A percentile compares a stretch with the other conserved stretches of the same genome.
Evolutionary conservation across 192 early-diverging fungal genomes (phyloP).

Genomic region (Dissophora ornata): DNA sequence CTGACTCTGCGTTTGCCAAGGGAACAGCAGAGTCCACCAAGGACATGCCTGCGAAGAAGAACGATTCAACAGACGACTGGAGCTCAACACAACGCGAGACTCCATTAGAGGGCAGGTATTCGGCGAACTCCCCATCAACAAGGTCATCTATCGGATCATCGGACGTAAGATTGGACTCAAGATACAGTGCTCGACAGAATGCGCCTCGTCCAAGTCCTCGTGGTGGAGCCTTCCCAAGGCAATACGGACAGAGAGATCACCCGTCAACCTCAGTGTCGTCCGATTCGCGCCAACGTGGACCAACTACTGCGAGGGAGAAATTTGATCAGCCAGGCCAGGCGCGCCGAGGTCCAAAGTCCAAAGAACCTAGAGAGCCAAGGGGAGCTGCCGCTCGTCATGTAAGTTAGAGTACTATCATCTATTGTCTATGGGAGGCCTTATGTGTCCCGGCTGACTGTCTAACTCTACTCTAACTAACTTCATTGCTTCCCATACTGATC

Average conservation of each 20-base stretch:
- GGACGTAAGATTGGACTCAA: constrained; percentile 20
- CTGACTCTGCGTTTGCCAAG: too few species aligned
- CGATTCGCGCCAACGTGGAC: not conserved
- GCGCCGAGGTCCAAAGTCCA: constrained; percentile 1
- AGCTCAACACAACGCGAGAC: too few species aligned
- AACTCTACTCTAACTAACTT: too few species aligned
- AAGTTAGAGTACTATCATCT: too few species aligned
- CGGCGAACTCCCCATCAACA: not conserved
- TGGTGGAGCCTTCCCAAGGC: not conserved
- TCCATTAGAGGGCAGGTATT: not conserved
- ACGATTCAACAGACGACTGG: too few species aligned
- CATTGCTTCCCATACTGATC: not conserved
- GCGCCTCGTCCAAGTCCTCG: constrained; percentile 3
- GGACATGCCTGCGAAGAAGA: too few species aligned
- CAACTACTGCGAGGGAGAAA: not conserved
- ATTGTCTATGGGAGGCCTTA: too few species aligned
- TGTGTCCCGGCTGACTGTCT: too few species aligned
- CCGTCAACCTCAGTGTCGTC: not conserved
- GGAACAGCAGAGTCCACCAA: too few species aligned
- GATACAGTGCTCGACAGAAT: constrained; percentile 2
- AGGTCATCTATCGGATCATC: not conserved
- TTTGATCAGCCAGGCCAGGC: not conserved
- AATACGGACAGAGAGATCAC: constrained; percentile 1
- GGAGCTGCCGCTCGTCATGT: not conserved
- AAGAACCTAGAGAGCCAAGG: not conserved